Base-by-base conservation (phyloP, 306 rosid species). In the Betula pendula region DNA sequence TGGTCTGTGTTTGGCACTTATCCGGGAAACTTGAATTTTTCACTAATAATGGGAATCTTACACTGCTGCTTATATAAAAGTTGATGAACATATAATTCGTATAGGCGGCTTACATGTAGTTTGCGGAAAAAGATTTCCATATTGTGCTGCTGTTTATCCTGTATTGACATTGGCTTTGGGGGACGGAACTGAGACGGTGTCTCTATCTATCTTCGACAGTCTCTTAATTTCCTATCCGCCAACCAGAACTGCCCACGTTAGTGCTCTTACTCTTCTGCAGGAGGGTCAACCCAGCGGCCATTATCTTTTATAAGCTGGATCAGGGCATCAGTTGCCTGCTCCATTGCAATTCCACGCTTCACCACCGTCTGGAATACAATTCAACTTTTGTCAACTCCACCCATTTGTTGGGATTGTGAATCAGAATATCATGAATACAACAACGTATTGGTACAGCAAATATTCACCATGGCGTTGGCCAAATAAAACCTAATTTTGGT, bases 271-370 rank as follows among this genome's bases (percentile, higher is more conserved):
- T 90, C 97, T 78, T 88, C 96, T 3, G 80, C 80, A 4, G 97
- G 92, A 76, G 97, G 97, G 42, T 92, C 99, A 24, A 89, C 90
- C 99, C 99, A 95, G 29, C 97, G 97, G 69, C 91, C 97, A 25
- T 92, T 86, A 71, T 92, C 99, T 81, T 95, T 95, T 42, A 95
- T 90, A 17, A 95, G 93, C 81, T 88, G 93, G 63, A 95, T 95
- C 87, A 95, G 84, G 35, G 99, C 97, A 77, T 95, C 83, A 0
- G 99, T 95, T 20, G 99, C 99, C 43, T 85, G 84, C 85, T 89
- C 99, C 99, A 95, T 95, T 38, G 60, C 99, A 66, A 95, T 90
- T 70, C 81, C 99, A 14, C 99, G 99, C 90, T 87, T 90, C 87
- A 95, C 90, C 75, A 95, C 97, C 0, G 87, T 88, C 99, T 95